Evolutionary conservation across 495 filamentous ascomycete genomes (phyloP).

Genomic region (Hamigera avellanea): DNA sequence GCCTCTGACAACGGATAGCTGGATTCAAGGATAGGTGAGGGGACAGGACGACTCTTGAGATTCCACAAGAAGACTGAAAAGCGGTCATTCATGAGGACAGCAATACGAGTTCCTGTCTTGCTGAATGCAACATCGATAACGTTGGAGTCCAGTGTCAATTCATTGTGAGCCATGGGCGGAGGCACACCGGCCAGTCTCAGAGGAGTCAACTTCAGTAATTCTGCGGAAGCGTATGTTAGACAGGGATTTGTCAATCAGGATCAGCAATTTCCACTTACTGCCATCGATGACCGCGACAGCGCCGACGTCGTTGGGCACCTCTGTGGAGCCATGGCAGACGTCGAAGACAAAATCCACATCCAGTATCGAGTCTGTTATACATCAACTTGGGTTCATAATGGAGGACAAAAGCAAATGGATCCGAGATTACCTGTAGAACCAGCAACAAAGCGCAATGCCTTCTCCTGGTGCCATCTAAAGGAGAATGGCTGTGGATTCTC

Average conservation of each 20-base stretch:
- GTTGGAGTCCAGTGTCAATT: constrained; percentile 50
- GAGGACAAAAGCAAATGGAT: background rate
- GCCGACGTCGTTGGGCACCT: constrained; percentile 66
- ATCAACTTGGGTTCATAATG: constrained; percentile 1
- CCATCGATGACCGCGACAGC: constrained; percentile 84
- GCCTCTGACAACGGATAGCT: constrained; percentile 33
- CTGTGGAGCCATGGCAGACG: constrained; percentile 53
- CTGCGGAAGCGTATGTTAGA: constrained; percentile 17
- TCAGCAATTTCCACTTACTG: constrained; percentile 29
- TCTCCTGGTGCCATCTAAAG: constrained; percentile 77
- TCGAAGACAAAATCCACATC: constrained; percentile 59
- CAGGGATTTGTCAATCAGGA: background rate
- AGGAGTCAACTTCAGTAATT: constrained; percentile 70
- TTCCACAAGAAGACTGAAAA: constrained; percentile 58
- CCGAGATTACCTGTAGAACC: constrained; percentile 28
- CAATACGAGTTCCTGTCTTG: constrained; percentile 52
- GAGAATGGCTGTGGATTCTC: constrained; percentile 18
- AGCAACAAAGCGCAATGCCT: constrained; percentile 51
- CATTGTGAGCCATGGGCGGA: constrained; percentile 82
- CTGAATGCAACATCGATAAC: constrained; percentile 67
- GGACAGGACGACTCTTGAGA: constrained; percentile 35
- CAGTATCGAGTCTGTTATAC: constrained; percentile 30
- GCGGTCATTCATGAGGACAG: constrained; percentile 51
- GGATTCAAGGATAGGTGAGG: constrained; percentile 31
- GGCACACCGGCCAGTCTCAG: constrained; percentile 74